Evolutionary conservation across 2,329 filamentous ascomycete species (phyloP), one percentile per base, ranked within the genome.

Genomic region (Pseudocercospora crystallina): DNA sequence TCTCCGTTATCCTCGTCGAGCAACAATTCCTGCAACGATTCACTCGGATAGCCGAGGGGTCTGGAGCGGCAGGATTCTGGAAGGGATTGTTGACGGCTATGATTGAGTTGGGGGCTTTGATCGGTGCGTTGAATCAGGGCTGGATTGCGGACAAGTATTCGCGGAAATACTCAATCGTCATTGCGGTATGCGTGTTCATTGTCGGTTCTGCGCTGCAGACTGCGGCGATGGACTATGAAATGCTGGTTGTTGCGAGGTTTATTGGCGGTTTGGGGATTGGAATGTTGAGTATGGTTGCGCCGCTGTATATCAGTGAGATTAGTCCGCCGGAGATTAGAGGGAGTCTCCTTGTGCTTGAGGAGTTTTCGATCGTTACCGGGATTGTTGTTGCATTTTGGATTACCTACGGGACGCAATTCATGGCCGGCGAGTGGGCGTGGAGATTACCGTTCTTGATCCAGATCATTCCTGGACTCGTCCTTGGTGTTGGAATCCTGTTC

Each of bases 231-330:
- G 47, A 61, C 48, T 69, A 68, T 45, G 47, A 45, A 8, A 66
- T 69, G 55, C 61, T 69, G 7, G 61, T 66, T 8, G 51, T 63
- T 10, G 66, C 64, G 11, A 58, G 66, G 20, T 61, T 64, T 33
- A 61, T 69, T 39, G 65, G 64, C 9, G 66, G 66, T 3, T 48
- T 67, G 20, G 66, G 66, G 1, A 62, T 69, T 10, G 66, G 65
- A 13, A 67, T 66, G 53, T 49, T 69, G 20, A 55, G 47, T 20
- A 61, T 65, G 72, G 75, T 51, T 51, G 69, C 56, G 14, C 56
- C 32, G 37, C 75, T 76, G 38, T 95, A 95, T 71, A 92, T 96
- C 53, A 86, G 87, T 8, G 92, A 97, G 70, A 75, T 96, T 10
- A 84, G 89, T 3, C 91, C 92, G 0, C 70, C 71, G 0, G 66